Conservation (phyloP, 2,329 filamentous ascomycete species). For the Xylariaceae sp. region DNA sequence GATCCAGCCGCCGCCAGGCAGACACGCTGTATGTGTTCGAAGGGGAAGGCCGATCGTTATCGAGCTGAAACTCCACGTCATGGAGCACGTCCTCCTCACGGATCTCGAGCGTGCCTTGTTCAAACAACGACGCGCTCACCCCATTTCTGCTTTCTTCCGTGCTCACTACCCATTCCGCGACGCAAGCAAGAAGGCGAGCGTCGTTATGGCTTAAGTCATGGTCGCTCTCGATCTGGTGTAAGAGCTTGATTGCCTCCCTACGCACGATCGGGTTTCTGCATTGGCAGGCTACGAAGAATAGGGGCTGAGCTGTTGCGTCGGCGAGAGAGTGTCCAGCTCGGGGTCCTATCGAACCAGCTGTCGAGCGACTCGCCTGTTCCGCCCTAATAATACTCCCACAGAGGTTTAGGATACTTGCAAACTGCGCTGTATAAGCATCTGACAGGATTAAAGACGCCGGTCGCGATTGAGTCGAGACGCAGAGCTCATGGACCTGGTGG, state of each 20-base stretch:
- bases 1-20: too few relatives aligned
- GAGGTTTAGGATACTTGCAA: neutral
- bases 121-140: too few relatives aligned
- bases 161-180: conserved; percentile 5
- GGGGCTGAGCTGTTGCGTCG: neutral
- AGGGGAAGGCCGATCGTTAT: too few relatives aligned
- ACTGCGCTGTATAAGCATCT: neutral
- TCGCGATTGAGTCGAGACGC: neutral
- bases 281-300: neutral
- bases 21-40: too few relatives aligned
- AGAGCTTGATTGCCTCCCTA: neutral
- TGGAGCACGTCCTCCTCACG: too few relatives aligned
- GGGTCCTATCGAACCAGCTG: neutral
- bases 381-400: neutral
- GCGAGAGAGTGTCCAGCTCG: neutral
- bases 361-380: neutral
- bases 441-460: neutral
- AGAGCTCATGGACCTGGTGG: neutral
- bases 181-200: conserved; percentile 2
- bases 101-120: too few relatives aligned
- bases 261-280: neutral
- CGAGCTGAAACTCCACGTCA: too few relatives aligned
- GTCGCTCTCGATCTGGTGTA: neutral
- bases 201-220: neutral
- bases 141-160: conserved; percentile 3